Evolutionary conservation across 805 yeast species (phyloP).

Genomic region (Candida glaebosa): DNA sequence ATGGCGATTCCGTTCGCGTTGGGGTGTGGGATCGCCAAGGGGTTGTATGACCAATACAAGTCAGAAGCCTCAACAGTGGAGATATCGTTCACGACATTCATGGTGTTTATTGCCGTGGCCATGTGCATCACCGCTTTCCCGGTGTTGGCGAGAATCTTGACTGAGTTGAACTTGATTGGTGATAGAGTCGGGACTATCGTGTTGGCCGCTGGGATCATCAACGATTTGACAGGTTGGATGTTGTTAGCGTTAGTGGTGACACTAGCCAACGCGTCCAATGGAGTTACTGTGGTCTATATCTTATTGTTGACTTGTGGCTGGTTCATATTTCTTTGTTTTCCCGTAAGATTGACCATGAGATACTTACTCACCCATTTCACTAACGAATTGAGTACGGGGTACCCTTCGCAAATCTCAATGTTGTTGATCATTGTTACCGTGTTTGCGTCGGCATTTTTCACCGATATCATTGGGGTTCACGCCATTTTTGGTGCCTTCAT

Average conservation of each 20-base stretch:
- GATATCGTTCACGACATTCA: constrained; percentile 64
- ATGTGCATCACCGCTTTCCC: constrained; percentile 86
- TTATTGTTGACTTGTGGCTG: constrained; percentile 65
- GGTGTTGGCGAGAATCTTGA: constrained; percentile 72
- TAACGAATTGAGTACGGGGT: constrained; percentile 55
- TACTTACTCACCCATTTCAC: constrained; percentile 43
- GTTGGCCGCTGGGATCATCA: constrained; percentile 79
- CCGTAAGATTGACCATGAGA: constrained; percentile 49
- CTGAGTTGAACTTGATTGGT: constrained; percentile 65
- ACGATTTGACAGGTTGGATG: constrained; percentile 81
- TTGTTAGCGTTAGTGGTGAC: constrained; percentile 72
- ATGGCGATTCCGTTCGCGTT: constrained; percentile 79
- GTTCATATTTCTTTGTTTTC: constrained; percentile 58
- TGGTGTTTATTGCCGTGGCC: constrained; percentile 81
- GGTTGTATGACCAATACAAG: constrained; percentile 57
- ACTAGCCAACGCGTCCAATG: constrained; percentile 67
- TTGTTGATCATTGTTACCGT: constrained; percentile 52
- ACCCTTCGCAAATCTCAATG: constrained; percentile 61
- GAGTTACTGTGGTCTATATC: constrained; percentile 68
- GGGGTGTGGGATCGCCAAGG: constrained; percentile 70
- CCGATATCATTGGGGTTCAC: constrained; percentile 83
- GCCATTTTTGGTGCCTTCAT: constrained; percentile 84
- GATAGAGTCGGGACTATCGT: constrained; percentile 70
- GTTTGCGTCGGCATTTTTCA: constrained; percentile 68
- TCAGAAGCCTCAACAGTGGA: constrained; percentile 23